phyloP scores from a whole-genome alignment of 768 basidiomycete genomes.

The Lyophyllum semitale region DNA sequence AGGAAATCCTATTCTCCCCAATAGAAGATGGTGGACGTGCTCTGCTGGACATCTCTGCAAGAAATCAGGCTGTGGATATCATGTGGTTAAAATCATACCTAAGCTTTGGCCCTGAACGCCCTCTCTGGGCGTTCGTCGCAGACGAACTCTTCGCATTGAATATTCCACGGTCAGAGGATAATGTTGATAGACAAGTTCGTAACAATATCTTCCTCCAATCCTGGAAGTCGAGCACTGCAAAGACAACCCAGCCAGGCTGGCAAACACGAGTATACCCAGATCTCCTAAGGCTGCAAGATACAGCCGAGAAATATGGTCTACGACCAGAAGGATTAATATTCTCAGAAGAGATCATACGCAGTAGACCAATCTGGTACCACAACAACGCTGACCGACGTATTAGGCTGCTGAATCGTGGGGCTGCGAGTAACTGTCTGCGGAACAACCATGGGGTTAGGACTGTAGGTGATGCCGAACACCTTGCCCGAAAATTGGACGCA shows the following conservation, averaged over 20 bases:
- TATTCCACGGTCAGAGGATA: background rate
- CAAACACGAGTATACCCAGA: constrained; percentile 9
- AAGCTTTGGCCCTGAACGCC: constrained; percentile 3
- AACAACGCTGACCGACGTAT: constrained; percentile 4
- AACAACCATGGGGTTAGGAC: constrained; percentile 11
- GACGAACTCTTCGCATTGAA: constrained; percentile 22
- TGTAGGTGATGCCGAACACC: constrained; percentile 9
- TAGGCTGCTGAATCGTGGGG: background rate
- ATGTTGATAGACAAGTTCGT: background rate
- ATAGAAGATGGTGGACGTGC: constrained; percentile 22
- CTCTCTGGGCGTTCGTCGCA: constrained; percentile 30
- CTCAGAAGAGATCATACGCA: constrained; percentile 1
- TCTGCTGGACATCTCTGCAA: constrained; percentile 23
- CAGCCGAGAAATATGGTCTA: constrained; percentile 21
- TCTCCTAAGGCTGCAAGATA: constrained; percentile 3
- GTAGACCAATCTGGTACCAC: constrained; percentile 35
- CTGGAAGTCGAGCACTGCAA: constrained; percentile 17
- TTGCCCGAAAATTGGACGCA: background rate
- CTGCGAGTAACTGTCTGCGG: constrained; percentile 15
- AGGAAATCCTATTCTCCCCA: constrained; percentile 17
- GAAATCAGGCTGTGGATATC: constrained; percentile 28
- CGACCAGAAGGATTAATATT: constrained; percentile 15
- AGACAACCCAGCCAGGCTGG: too few relatives aligned
- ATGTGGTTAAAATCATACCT: constrained; percentile 29
- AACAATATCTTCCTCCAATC: constrained; percentile 27